Conservation (phyloP, 805 yeast species). For the Metschnikowia gelsemii region DNA sequence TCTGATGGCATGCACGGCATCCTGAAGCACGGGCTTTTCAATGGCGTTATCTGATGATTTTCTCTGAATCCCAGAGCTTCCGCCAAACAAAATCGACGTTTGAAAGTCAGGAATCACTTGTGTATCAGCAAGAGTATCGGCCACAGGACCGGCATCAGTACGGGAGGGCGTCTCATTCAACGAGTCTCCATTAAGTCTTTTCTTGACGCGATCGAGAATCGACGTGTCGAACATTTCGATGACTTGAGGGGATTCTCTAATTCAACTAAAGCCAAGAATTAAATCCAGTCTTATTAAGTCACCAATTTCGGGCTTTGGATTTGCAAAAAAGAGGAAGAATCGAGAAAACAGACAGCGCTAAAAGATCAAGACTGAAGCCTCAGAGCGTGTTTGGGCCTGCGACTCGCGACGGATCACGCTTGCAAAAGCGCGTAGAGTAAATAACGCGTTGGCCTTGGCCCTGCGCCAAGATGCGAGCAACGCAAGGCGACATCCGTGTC, state of each 20-base stretch:
- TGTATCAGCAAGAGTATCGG: constrained; percentile 5
- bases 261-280: too few relatives aligned
- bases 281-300: too few relatives aligned
- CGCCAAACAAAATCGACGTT: constrained; percentile 17
- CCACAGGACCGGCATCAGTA: too few relatives aligned
- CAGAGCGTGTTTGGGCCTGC: too few relatives aligned
- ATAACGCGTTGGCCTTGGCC: constrained; percentile 8
- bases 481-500: too few relatives aligned
- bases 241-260: too few relatives aligned
- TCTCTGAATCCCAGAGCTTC: too few relatives aligned
- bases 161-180: constrained; percentile 4
- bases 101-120: constrained; percentile 20
- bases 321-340: too few relatives aligned
- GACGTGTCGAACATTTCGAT: constrained; percentile 11
- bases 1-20: constrained; percentile 2
- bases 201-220: constrained; percentile 28
- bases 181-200: constrained; percentile 24
- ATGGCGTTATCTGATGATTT: background rate
- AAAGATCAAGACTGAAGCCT: too few relatives aligned
- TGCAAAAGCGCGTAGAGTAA: constrained; percentile 4
- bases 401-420: background rate
- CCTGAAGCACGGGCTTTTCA: background rate
- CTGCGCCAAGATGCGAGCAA: too few relatives aligned
- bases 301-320: too few relatives aligned
- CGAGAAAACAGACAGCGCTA: too few relatives aligned